Base-by-base conservation (phyloP, 192 early-diverging fungal species). In the Kickxella alabastrina region DNA sequence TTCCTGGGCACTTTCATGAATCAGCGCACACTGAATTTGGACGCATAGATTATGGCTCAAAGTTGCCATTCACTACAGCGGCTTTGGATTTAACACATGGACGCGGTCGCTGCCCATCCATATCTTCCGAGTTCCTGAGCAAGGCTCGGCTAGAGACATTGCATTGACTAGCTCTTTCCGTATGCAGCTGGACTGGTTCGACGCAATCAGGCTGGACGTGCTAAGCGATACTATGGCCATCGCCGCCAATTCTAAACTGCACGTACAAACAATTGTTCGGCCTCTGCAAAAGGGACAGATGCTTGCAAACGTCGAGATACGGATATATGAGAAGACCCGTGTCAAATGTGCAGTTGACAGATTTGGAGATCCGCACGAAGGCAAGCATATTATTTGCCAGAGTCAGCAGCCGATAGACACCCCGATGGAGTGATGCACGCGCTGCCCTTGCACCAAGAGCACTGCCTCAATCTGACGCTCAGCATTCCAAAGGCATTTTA, bases 61-160 rank as follows among this genome's bases (percentile, higher is more conserved):
- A 26, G 70, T 62, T 7, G 49, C 54, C 19, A 53, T 74, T 3
- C 58, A 52, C 24, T 54, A 58, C 0, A 53, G 63, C 27, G 70
- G 70, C 1, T 74, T 74, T 24, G 70, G 70, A 2, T 66, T 74
- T 18, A 74, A 74, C 32, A 58, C 44, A 2, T 74, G 70, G 70
- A 48, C 59, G 1, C 47, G 62, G 27, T 57, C 70, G 9, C 27
- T 62, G 18, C 53, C 42, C n/a, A 42, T 74, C 4, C 70, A 62
- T 6, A 59, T 74, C 2, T 57, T 54, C 22, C 53, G 70, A 15
- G 39, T 74, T 10, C 63, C 70, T 15, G 26, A 58, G 10, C 58
- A 74, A 13, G 54, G 52, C 25, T 19, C 51, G 22, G 29, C 44
- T 5, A 48, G 54, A 27, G 51, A 53, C 8, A 17, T 59, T 26